phyloP scores from a whole-genome alignment of 139 green algal species.

The Marvania coccoides region DNA sequence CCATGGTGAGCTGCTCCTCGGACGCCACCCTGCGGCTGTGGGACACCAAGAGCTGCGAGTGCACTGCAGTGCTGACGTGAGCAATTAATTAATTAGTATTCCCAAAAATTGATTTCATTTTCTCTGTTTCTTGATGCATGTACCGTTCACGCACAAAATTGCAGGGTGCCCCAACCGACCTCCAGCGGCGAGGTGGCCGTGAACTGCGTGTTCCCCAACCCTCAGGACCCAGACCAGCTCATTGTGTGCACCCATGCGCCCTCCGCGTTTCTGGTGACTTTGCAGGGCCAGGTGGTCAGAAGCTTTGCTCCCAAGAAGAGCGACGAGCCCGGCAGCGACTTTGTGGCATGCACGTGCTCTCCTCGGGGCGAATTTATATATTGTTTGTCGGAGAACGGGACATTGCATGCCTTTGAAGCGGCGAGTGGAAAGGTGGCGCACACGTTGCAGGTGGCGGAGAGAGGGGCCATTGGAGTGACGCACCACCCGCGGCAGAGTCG shows the following conservation, averaged over 20 bases:
- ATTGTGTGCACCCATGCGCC: conserved; percentile 74
- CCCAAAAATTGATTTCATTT: too few relatives aligned
- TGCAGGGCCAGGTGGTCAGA: conserved; percentile 49
- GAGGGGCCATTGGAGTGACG: conserved; percentile 76
- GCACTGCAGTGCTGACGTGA: conserved; percentile 29
- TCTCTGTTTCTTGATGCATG: not conserved
- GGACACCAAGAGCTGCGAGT: conserved; percentile 88
- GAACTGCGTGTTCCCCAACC: conserved; percentile 61
- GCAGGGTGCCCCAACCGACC: conserved; percentile 9
- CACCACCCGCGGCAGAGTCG: conserved; percentile 93
- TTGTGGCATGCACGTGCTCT: conserved; percentile 40
- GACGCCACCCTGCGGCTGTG: conserved; percentile 88
- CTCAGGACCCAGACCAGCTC: conserved; percentile 79
- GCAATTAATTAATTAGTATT: too few relatives aligned
- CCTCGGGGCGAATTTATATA: conserved; percentile 85
- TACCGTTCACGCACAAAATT: not conserved
- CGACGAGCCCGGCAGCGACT: conserved; percentile 15
- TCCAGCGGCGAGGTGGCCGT: conserved; percentile 52
- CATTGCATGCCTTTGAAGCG: conserved; percentile 70
- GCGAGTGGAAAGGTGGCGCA: conserved; percentile 75
- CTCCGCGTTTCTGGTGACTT: conserved; percentile 79
- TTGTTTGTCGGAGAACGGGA: conserved; percentile 77
- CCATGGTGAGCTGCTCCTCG: conserved; percentile 63
- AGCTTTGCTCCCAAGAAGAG: conserved; percentile 28
- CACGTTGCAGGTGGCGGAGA: conserved; percentile 74